Conservation (phyloP, 306 rosid species). For the Echinosophora koreensis region DNA sequence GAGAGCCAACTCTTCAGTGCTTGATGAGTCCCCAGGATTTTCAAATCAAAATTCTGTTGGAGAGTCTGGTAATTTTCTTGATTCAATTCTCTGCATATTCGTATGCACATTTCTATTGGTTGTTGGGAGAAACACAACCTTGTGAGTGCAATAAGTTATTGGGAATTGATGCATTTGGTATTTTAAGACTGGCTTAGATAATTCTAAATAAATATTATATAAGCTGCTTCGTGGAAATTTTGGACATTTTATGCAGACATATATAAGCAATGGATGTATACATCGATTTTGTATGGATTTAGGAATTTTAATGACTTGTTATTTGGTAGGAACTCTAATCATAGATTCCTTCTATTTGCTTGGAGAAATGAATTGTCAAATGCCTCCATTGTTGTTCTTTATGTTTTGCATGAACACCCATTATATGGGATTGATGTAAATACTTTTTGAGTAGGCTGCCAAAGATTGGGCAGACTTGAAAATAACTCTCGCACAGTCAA, state of each 20-base stretch:
- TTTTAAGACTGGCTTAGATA: background rate
- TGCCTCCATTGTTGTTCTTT: conserved; percentile 25
- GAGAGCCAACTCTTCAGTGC: conserved; percentile 55
- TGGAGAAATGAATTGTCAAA: conserved; percentile 13
- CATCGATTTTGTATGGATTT: conserved; percentile 17
- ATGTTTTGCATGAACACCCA: conserved; percentile 17
- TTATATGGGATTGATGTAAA: conserved; percentile 32
- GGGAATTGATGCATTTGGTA: too few relatives aligned
- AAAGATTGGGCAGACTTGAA: conserved; percentile 75
- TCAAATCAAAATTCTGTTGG: conserved; percentile 54
- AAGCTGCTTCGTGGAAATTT: conserved; percentile 21
- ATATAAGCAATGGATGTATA: background rate
- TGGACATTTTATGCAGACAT: conserved; percentile 10
- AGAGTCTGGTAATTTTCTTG: conserved; percentile 69
- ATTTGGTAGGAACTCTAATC: conserved; percentile 21
- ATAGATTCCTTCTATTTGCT: conserved; percentile 26
- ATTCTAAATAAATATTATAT: conserved; percentile 2
- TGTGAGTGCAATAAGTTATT: background rate
- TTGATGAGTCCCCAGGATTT: conserved; percentile 75
- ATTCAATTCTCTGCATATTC: conserved; percentile 9
- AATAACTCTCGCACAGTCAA: conserved; percentile 82
- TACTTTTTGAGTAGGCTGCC: conserved; percentile 63
- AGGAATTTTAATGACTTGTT: conserved; percentile 21
- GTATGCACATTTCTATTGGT: conserved; percentile 21
- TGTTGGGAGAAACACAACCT: conserved; percentile 31